These are phyloP conservation scores for Symbiodinium natans DNA, from an alignment of 73 alveolate genomes.

Conservation along the genomic window DNA sequence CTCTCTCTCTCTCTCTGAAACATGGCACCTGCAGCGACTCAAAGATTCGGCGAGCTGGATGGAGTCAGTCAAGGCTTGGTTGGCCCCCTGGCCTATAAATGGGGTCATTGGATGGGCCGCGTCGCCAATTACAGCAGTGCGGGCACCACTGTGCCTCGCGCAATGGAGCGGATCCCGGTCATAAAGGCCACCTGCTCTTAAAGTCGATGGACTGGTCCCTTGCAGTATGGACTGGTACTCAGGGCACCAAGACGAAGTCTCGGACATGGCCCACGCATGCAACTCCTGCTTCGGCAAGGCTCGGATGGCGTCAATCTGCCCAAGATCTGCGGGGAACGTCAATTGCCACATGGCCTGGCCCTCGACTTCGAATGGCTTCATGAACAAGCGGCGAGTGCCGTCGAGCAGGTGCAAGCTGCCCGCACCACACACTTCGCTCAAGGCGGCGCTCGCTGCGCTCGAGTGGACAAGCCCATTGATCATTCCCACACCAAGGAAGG, in stretches of 20 bases:
- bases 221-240: not conserved
- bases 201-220: not conserved
- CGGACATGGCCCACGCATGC: not conserved
- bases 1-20: no score
- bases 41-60: constrained; percentile 1
- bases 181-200: not conserved
- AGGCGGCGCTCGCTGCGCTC: not conserved
- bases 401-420: constrained; percentile 14
- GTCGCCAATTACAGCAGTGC: not conserved
- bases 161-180: not conserved
- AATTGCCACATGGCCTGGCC: constrained; percentile 22
- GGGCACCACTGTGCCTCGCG: not conserved
- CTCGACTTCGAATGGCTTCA: not conserved
- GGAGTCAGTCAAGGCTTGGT: constrained; percentile 20
- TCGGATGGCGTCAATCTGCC: not conserved
- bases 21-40: not conserved
- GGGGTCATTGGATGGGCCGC: constrained; percentile 12
- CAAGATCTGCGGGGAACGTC: not conserved
- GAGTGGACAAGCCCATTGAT: not conserved
- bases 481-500: not conserved
- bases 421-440: not conserved
- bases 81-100: constrained; percentile 8
- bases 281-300: constrained; percentile 1
- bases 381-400: not conserved
- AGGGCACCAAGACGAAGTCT: not conserved